A percentile compares a stretch with the other conserved stretches of the same genome.
phyloP scores from a whole-genome alignment of 371 early-diverging fungal species.

The Syncephalastrum contaminatum region DNA sequence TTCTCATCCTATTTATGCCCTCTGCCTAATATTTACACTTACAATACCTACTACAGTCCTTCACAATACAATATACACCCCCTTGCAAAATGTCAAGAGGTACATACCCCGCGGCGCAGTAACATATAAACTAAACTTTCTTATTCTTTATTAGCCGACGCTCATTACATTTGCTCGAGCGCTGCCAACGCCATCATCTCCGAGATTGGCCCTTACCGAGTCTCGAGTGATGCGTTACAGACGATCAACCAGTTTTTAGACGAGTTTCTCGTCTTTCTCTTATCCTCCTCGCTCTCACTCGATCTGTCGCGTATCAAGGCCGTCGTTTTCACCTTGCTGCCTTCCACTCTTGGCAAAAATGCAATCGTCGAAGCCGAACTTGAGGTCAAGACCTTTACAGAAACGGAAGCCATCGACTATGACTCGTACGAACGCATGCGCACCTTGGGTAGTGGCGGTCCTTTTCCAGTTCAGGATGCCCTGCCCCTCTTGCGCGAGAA shows the following conservation, averaged over 20 bases:
- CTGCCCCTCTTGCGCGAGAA: slow-evolving; percentile 46
- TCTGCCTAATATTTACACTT: no score
- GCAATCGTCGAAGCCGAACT: slow-evolving; percentile 70
- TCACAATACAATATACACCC: no score
- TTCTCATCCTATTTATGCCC: no score
- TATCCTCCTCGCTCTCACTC: slow-evolving; percentile 52
- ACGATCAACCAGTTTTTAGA: slow-evolving; percentile 64
- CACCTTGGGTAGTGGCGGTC: slow-evolving; percentile 22
- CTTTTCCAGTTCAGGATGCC: slow-evolving; percentile 18
- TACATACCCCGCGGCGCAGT: no score
- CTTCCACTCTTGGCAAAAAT: slow-evolving; percentile 62
- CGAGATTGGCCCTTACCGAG: slow-evolving; percentile 60
- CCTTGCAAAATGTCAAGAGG: no score
- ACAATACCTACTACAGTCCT: no score
- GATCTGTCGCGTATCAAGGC: slow-evolving; percentile 59
- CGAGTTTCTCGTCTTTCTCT: slow-evolving; percentile 54
- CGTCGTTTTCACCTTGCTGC: slow-evolving; percentile 48
- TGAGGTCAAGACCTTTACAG: slow-evolving; percentile 64
- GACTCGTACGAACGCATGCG: slow-evolving; percentile 49
- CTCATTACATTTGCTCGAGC: slow-evolving; percentile 63
- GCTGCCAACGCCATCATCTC: slow-evolving; percentile 71
- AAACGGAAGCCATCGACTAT: slow-evolving; percentile 54
- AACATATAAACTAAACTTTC: no score
- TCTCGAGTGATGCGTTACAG: slow-evolving; percentile 62
- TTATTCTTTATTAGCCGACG: slow-evolving; percentile 27